Conservation (phyloP, 2,329 filamentous ascomycete species). For the Neofusicoccum kwambonambiense region DNA sequence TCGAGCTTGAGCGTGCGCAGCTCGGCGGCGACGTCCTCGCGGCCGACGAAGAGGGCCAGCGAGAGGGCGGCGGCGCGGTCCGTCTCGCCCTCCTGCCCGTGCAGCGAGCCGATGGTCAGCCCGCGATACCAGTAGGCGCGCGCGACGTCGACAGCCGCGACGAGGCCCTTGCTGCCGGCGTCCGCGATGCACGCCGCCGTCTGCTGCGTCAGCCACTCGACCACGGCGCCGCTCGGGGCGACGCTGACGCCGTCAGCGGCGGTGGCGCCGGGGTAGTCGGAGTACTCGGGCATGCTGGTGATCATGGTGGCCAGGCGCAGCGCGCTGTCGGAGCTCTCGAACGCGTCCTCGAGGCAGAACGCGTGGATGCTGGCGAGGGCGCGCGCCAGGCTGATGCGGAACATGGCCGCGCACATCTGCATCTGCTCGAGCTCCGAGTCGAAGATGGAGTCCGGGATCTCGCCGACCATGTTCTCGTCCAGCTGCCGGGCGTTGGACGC, state of each 20-base stretch:
- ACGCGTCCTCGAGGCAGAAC: background rate
- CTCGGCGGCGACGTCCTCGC: background rate
- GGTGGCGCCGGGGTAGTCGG: background rate
- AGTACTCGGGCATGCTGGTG: background rate
- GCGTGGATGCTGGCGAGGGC: background rate
- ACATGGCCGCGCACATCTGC: background rate
- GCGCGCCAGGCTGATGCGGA: background rate
- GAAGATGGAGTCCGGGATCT: background rate
- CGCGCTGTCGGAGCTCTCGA: background rate
- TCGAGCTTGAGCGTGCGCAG: background rate
- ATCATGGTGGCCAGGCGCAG: background rate
- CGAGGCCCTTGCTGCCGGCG: background rate
- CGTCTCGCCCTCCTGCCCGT: background rate
- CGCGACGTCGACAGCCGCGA: background rate
- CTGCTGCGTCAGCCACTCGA: background rate
- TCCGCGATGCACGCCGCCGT: background rate
- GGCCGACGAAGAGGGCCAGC: background rate
- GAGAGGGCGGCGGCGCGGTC: conserved; percentile 1
- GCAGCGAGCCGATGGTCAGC: background rate
- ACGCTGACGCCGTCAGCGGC: background rate
- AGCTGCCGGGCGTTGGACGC: background rate
- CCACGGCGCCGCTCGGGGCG: background rate
- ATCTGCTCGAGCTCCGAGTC: background rate
- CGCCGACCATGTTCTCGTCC: background rate
- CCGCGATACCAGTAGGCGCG: conserved; percentile 3